Evolutionary conservation across 2,329 filamentous ascomycete species (phyloP), one percentile per base, ranked within the genome.

Genomic region (Alternaria sp.): DNA sequence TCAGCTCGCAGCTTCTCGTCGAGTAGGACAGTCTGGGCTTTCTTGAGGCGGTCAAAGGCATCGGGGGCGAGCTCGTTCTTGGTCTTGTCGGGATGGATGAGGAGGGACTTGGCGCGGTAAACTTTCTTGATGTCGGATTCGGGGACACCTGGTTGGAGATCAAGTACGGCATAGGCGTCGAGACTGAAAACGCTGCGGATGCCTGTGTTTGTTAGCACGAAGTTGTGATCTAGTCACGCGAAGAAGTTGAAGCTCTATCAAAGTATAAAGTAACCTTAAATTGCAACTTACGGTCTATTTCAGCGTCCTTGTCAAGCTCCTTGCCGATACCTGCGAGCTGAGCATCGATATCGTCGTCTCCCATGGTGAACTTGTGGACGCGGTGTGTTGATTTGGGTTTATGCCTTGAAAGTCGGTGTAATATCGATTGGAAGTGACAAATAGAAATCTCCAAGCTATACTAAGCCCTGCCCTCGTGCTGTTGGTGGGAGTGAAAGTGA

Each of bases 71-170:
- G 86, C 0, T 92, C 90, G 75, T 99, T 98, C 73, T 88, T 88
- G 56, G 95, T 97, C 79, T 99, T 99, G 83, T 99, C 95, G 6
- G 95, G 95, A 82, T 99, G 95, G 82, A 99, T 98, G 48, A 99
- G 88, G 56, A 99, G 89, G n/a, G 95, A 99, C 80, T 97, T 98
- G 72, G 92, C 93, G 83, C 95, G 93, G 81, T 98, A 99, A 67
- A 87, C 86, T 69, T 89, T 83, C 80, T 97, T 98, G 83, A 99
- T 98, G 80, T 98, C 95, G 59, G 92, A 93, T 70, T 98, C 94
- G 55, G 95, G 88, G 21, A 98, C 92, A 74, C 95, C 95, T 3
- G 95, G 95, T 77, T 97, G 93, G 44, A 99, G 90, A 78, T 96
- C 95, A 44, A 99, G 89, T 48, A 99, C 92, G 50, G 94, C 92